Percentiles rank a stretch among this genome's conserved stretches.
Evolutionary conservation across 495 filamentous ascomycete genomes (phyloP).

Genomic region (Saxispiralis lemnorum): DNA sequence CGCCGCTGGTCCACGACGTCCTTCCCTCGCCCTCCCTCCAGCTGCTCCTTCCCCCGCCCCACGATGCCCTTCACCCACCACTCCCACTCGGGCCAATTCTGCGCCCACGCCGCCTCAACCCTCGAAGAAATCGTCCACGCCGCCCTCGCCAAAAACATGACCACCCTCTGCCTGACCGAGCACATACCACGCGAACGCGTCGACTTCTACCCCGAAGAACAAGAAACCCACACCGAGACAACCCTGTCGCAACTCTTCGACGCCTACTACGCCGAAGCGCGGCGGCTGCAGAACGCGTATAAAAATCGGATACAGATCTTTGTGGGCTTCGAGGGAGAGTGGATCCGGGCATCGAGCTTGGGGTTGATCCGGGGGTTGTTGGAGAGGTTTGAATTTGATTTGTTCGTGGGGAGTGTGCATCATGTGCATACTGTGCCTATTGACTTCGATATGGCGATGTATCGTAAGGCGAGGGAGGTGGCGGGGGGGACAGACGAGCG

Average conservation of each 20-base stretch:
- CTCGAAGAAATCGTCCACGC: constrained; percentile 68
- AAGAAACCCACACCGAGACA: constrained; percentile 25
- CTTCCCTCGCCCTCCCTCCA: too few relatives aligned
- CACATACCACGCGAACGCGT: constrained; percentile 70
- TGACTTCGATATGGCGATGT: constrained; percentile 59
- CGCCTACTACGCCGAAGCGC: constrained; percentile 53
- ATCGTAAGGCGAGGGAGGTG: constrained; percentile 39
- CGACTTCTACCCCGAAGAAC: constrained; percentile 86
- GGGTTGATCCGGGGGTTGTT: constrained; percentile 41
- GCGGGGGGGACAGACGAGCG: constrained; percentile 49
- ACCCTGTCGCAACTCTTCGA: constrained; percentile 40
- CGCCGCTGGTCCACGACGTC: too few relatives aligned
- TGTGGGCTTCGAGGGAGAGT: constrained; percentile 85
- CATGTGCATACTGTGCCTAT: constrained; percentile 76
- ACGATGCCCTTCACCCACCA: constrained; percentile 96
- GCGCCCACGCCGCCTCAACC: constrained; percentile 67
- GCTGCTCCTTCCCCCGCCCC: not conserved
- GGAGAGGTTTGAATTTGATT: constrained; percentile 48
- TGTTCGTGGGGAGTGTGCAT: constrained; percentile 82
- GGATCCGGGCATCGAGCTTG: constrained; percentile 54
- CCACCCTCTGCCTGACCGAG: constrained; percentile 78
- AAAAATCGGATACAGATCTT: constrained; percentile 54
- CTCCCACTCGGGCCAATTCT: constrained; percentile 95
- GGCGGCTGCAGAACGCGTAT: constrained; percentile 53
- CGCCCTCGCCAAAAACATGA: constrained; percentile 63